Percentiles rank a stretch among this genome's conserved stretches.
phyloP scores from a whole-genome alignment of 2,329 filamentous ascomycete genomes.

The Stromatinia cepivora region DNA sequence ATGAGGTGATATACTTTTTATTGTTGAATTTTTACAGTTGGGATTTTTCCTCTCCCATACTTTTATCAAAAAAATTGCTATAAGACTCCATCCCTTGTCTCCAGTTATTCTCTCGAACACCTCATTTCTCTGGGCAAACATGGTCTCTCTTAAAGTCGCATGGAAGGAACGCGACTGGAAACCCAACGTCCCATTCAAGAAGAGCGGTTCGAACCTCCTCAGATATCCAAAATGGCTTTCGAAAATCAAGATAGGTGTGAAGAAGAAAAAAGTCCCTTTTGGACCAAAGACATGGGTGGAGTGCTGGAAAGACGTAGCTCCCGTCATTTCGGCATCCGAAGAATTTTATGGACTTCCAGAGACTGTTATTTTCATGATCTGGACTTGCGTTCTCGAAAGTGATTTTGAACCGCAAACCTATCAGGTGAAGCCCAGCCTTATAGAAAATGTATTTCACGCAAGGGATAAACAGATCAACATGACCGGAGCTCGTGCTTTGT shows the following conservation, averaged over 20 bases:
- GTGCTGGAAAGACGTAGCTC: neutral
- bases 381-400: neutral
- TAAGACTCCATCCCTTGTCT: neutral
- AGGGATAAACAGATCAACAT: neutral
- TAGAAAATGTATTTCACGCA: neutral
- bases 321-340: neutral
- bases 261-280: too few species aligned
- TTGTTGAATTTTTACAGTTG: neutral
- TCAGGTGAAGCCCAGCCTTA: neutral
- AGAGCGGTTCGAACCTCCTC: neutral
- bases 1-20: too few species aligned
- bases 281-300: neutral
- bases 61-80: neutral
- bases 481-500: neutral
- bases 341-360: neutral
- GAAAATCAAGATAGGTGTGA: too few species aligned
- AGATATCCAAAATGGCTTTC: neutral
- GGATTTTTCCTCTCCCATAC: neutral
- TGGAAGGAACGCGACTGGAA: neutral
- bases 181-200: fast-evolving
- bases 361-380: neutral
- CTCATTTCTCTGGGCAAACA: neutral
- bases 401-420: neutral
- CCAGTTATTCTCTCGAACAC: neutral
- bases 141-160: neutral